These are phyloP conservation scores for Cryptococcus sp. DNA, from an alignment of 1,284 basidiomycete genomes.

Conservation along the genomic window DNA sequence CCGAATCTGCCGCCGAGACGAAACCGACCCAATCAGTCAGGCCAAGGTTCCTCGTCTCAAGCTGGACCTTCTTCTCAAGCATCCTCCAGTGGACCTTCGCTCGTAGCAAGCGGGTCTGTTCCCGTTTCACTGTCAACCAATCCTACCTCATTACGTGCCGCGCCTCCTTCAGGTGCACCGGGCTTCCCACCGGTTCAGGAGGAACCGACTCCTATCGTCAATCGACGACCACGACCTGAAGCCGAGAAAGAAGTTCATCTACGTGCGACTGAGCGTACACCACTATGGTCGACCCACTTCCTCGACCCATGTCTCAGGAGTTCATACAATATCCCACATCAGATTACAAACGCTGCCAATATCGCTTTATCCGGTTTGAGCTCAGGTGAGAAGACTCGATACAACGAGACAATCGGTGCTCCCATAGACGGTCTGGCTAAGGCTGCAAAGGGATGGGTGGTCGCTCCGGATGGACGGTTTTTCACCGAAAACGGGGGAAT, in stretches of 20 bases:
- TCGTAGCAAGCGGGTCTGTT: not conserved
- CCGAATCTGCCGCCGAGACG: slow-evolving; percentile 26
- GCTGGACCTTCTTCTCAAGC: not conserved
- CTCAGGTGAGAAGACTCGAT: slow-evolving; percentile 17
- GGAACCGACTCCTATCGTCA: not conserved
- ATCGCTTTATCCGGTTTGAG: slow-evolving; percentile 23
- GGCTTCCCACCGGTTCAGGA: slow-evolving; percentile 9
- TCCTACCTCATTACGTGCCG: not conserved
- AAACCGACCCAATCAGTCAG: not conserved
- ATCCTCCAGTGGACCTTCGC: not conserved
- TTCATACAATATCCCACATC: slow-evolving; percentile 22
- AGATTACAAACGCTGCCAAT: slow-evolving; percentile 27
- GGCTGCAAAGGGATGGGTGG: slow-evolving; percentile 28
- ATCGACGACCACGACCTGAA: slow-evolving; percentile 6
- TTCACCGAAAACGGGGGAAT: slow-evolving; percentile 31
- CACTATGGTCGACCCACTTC: slow-evolving; percentile 33
- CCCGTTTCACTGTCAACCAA: not conserved
- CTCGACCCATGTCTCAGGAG: slow-evolving; percentile 33
- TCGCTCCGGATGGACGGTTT: slow-evolving; percentile 34
- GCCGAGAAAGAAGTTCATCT: slow-evolving; percentile 23
- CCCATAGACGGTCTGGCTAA: slow-evolving; percentile 39
- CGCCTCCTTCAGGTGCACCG: slow-evolving; percentile 10
- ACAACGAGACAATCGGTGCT: slow-evolving; percentile 30
- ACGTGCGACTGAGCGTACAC: slow-evolving; percentile 20
- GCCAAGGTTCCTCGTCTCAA: not conserved